Conservation (phyloP, 108 stramenopile genomes). For the Nannochloropsis salina region DNA sequence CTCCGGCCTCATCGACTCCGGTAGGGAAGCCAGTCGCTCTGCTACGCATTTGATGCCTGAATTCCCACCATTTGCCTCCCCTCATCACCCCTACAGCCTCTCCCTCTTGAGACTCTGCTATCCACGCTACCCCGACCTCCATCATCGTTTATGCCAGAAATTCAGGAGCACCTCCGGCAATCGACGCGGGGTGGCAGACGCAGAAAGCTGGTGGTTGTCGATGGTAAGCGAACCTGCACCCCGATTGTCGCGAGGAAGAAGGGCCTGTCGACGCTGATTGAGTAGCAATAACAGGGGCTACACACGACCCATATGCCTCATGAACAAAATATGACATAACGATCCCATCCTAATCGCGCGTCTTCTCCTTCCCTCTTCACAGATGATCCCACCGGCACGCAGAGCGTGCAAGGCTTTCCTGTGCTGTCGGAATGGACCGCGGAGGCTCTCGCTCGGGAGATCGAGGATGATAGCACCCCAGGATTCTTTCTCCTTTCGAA, state of each 20-base stretch:
- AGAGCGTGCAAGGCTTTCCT: slow-evolving; percentile 49
- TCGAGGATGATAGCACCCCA: slow-evolving; percentile 33
- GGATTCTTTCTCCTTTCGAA: slow-evolving; percentile 55
- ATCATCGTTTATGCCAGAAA: background rate
- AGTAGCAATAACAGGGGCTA: too few species aligned
- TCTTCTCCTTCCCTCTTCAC: slow-evolving; percentile 34
- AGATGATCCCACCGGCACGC: slow-evolving; percentile 56
- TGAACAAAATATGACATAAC: too few species aligned
- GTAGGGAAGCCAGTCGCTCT: too few species aligned
- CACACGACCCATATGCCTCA: too few species aligned
- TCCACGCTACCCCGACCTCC: background rate
- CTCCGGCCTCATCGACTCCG: too few species aligned
- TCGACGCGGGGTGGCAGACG: background rate
- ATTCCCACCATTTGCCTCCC: too few species aligned
- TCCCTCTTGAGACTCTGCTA: background rate
- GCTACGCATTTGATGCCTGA: too few species aligned
- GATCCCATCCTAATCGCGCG: background rate
- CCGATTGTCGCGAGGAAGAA: background rate
- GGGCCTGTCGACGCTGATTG: background rate
- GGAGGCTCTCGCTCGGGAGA: slow-evolving; percentile 33
- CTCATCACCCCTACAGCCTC: background rate
- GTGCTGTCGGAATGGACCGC: slow-evolving; percentile 45
- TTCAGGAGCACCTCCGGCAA: slow-evolving; percentile 7
- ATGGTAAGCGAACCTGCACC: background rate
- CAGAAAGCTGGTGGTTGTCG: background rate